A percentile compares a stretch with the other conserved stretches of the same genome.
phyloP scores from a whole-genome alignment of 331 rosid species.

The Dryas integrifolia region DNA sequence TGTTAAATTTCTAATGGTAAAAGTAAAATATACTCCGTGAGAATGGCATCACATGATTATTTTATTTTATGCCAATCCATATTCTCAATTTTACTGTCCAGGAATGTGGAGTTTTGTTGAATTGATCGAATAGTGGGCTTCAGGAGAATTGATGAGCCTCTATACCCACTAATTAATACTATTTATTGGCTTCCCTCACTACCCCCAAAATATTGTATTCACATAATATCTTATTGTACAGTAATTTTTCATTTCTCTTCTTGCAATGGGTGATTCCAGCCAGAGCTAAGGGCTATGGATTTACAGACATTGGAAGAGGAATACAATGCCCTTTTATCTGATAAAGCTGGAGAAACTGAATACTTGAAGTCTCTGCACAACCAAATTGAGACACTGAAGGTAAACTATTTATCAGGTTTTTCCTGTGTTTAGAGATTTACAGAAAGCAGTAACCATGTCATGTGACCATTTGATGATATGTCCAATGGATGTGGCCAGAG shows the following conservation, averaged over 20 bases:
- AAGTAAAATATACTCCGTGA: not conserved
- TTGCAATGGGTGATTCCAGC: conserved; percentile 45
- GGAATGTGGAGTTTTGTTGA: conserved; percentile 4
- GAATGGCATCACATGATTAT: not conserved
- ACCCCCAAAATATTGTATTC: too few species aligned
- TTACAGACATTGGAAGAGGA: conserved; percentile 64
- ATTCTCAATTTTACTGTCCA: not conserved
- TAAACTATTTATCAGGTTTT: conserved; percentile 26
- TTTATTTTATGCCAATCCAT: not conserved
- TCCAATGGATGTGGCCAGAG: conserved; percentile 1
- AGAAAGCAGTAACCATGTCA: not conserved
- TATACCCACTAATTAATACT: too few species aligned
- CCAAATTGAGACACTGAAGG: conserved; percentile 68
- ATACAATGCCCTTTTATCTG: conserved; percentile 56
- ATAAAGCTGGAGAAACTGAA: conserved; percentile 67
- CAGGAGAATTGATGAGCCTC: too few species aligned
- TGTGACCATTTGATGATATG: not conserved
- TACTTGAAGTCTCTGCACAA: conserved; percentile 63
- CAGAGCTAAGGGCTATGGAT: conserved; percentile 58
- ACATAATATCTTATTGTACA: not conserved
- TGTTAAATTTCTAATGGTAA: not conserved
- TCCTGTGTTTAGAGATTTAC: conserved; percentile 1
- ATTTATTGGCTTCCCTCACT: too few species aligned
- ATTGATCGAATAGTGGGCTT: not conserved
- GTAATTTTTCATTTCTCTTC: conserved; percentile 14